phyloP scores from a whole-genome alignment of 2,329 filamentous ascomycete species.

The Calonectria multiphialidica region DNA sequence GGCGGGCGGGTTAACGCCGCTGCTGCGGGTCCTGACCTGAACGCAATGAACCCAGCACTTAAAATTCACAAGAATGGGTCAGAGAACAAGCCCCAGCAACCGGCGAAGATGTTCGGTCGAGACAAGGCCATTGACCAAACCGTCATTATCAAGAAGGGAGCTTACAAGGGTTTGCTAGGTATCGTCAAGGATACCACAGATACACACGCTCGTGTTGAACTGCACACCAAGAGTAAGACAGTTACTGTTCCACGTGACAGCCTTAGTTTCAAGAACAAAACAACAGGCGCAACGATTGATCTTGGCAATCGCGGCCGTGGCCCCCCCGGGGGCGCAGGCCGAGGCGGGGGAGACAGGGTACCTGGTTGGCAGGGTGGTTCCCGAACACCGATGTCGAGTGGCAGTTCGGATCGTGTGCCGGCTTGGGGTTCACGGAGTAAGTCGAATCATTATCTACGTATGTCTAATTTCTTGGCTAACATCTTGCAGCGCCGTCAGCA shows the following conservation, averaged over 20 bases:
- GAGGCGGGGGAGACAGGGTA: constrained; percentile 59
- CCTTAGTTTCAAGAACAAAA: constrained; percentile 86
- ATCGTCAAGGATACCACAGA: constrained; percentile 97
- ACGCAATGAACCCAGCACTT: constrained; percentile 91
- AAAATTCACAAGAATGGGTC: constrained; percentile 74
- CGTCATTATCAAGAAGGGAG: constrained; percentile 87
- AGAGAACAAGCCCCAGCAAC: constrained; percentile 65
- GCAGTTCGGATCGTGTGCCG: constrained; percentile 76
- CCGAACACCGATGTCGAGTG: constrained; percentile 75
- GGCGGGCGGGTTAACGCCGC: constrained; percentile 80
- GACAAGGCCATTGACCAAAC: constrained; percentile 92
- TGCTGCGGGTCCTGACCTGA: constrained; percentile 79
- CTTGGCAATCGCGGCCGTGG: constrained; percentile 67
- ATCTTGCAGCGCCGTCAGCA: constrained; percentile 63
- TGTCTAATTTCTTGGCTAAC: constrained; percentile 38
- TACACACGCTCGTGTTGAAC: constrained; percentile 85
- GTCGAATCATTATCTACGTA: constrained; percentile 47
- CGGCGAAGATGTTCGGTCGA: constrained; percentile 81
- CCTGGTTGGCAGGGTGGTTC: constrained; percentile 74
- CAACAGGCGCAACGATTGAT: constrained; percentile 84
- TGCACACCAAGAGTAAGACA: constrained; percentile 94
- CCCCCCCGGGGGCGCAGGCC: constrained; percentile 56
- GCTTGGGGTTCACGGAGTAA: constrained; percentile 80
- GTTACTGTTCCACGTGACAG: constrained; percentile 86
- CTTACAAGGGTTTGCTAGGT: constrained; percentile 92